A percentile compares a stretch with the other conserved stretches of the same genome.
These are phyloP conservation scores for Garcia nutans DNA, from an alignment of 345 rosid species.

Conservation along the genomic window DNA sequence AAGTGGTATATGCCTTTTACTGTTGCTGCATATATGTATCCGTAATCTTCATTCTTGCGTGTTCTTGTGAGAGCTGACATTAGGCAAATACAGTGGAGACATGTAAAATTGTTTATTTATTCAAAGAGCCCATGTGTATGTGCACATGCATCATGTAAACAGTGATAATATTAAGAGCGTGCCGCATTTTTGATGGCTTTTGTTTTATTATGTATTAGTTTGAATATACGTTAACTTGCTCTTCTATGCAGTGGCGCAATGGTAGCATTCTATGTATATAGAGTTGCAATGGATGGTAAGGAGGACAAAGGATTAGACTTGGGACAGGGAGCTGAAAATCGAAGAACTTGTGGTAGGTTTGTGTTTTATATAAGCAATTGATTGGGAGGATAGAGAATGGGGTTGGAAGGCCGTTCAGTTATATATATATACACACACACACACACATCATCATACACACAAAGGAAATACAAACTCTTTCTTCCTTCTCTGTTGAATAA, in stretches of 20 bases:
- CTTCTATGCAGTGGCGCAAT: slow-evolving; percentile 65
- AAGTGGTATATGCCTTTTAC: too few relatives aligned
- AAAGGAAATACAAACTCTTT: too few relatives aligned
- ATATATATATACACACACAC: too few relatives aligned
- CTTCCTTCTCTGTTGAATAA: too few relatives aligned
- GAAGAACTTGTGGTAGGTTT: slow-evolving; percentile 21
- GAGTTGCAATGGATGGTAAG: slow-evolving; percentile 39
- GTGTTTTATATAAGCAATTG: background rate
- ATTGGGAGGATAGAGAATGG: too few relatives aligned
- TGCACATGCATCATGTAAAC: too few relatives aligned
- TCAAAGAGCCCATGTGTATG: too few relatives aligned
- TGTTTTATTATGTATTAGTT: background rate
- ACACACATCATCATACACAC: too few relatives aligned
- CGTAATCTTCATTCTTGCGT: background rate
- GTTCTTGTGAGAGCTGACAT: background rate
- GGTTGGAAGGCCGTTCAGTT: too few relatives aligned
- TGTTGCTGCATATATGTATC: background rate
- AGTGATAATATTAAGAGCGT: background rate
- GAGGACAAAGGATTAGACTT: slow-evolving; percentile 34
- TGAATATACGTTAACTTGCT: slow-evolving; percentile 7
- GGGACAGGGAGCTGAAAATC: slow-evolving; percentile 43
- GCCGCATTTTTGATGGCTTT: background rate
- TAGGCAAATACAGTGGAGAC: too few relatives aligned
- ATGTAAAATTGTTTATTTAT: too few relatives aligned
- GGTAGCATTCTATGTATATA: slow-evolving; percentile 64